Evolutionary conservation across 139 green algal species (phyloP), one percentile per base, ranked within the genome.

Genomic region (Eudorina sp.): DNA sequence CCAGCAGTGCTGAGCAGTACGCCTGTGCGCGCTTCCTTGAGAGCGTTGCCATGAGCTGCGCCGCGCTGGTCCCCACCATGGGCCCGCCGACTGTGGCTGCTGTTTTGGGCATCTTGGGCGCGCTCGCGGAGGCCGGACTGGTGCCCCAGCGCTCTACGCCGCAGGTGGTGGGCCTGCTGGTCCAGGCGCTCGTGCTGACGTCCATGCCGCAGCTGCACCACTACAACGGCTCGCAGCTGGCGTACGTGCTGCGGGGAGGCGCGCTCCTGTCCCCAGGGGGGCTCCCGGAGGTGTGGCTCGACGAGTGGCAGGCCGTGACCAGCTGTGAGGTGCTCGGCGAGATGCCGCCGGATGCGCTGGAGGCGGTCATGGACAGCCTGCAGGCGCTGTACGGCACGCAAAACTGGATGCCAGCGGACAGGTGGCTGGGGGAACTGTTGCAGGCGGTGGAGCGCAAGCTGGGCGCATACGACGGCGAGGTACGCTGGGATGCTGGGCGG

Each of bases 241-340:
- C 81, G 8, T 78, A 48, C 43, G 64, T 66, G n/a, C 60, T 87
- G 62, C 43, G 81, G 40, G 81, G 81, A 45, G 68, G 81, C 81
- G 81, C 64, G 45, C 31, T 78, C 41, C 64, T 87, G n/a, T 79
- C 19, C 0, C 81, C 81, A n/a, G 40, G 45, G 21, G 81, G 81
- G 31, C 81, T 87, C 36, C 81, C 81, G 19, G 81, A 87, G 81
- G 55, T 79, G 70, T 87, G 81, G 81, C 64, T 87, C 62, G 81
- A 87, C 46, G 81, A 87, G 60, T 87, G 81, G 81, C 81, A 79
- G 60, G 43, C 64, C 0, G 81, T 53, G 13, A 53, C 81, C 29
- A 68, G 45, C 45, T 62, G 45, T 18, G 6, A 18, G 31, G 62
- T 69, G 81, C 62, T 87, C 29, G 11, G 18, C 31, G 45, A 41